Conservation (phyloP, 2,329 filamentous ascomycete species). For the Paracoccidioides lutzii region DNA sequence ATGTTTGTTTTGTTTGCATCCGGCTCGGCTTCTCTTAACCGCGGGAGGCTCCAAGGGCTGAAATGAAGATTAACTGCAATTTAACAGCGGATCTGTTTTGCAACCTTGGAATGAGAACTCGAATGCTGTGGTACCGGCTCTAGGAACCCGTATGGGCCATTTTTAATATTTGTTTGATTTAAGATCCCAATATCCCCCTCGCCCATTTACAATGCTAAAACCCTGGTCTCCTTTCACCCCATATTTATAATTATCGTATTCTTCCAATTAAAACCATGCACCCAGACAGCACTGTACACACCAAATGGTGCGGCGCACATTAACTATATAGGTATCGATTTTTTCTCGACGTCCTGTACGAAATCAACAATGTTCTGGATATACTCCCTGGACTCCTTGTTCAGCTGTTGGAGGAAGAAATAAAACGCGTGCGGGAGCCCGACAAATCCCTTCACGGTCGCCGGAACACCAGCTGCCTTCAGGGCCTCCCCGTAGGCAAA, state of each 20-base stretch:
- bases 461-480: background rate
- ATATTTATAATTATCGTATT: too few species aligned
- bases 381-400: slow-evolving; percentile 1
- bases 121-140: too few species aligned
- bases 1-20: background rate
- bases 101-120: too few species aligned
- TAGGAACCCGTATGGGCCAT: too few species aligned
- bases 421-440: background rate
- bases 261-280: too few species aligned
- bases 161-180: too few species aligned
- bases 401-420: background rate
- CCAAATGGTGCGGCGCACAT: background rate
- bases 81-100: background rate
- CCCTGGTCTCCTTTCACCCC: too few species aligned
- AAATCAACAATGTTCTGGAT: slow-evolving; percentile 2
- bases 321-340: background rate
- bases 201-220: too few species aligned
- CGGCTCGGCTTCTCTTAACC: too few species aligned
- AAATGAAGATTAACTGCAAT: background rate
- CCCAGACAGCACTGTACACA: too few species aligned
- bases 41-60: background rate
- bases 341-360: background rate
- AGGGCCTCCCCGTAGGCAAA: slow-evolving; percentile 1
- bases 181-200: too few species aligned
- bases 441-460: background rate